These are phyloP conservation scores for Metschnikowia kofuensis DNA, from an alignment of 805 yeast genomes.

Conservation along the genomic window DNA sequence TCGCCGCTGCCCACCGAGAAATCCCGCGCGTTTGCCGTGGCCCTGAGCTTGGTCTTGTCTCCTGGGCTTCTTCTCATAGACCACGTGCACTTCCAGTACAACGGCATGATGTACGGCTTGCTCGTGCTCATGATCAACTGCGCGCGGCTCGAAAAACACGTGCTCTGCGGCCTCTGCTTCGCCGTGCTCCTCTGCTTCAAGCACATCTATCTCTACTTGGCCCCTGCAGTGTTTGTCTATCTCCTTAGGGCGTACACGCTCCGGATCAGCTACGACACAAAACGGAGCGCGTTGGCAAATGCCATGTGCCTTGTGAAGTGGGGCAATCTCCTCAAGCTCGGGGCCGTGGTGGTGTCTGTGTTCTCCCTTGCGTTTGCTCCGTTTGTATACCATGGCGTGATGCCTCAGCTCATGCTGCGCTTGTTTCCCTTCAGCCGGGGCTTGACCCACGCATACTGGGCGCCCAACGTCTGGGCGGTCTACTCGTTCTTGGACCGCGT, in stretches of 20 bases:
- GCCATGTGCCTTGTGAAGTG: conserved; percentile 46
- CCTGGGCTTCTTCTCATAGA: conserved; percentile 92
- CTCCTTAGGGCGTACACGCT: conserved; percentile 73
- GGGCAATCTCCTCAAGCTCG: conserved; percentile 60
- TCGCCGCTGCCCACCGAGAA: conserved; percentile 37
- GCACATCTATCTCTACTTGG: conserved; percentile 87
- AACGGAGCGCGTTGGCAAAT: conserved; percentile 23
- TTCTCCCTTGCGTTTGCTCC: conserved; percentile 77
- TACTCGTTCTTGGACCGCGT: conserved; percentile 81
- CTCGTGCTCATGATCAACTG: conserved; percentile 69
- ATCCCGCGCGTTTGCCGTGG: conserved; percentile 65
- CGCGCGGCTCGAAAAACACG: conserved; percentile 56
- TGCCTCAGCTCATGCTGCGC: conserved; percentile 64
- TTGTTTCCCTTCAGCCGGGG: conserved; percentile 94
- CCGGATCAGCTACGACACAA: conserved; percentile 32
- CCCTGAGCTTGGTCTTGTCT: conserved; percentile 76
- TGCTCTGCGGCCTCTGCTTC: conserved; percentile 67
- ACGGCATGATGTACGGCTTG: conserved; percentile 88
- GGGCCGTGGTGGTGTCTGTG: conserved; percentile 56
- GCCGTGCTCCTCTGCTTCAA: conserved; percentile 83
- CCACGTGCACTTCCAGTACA: conserved; percentile 96
- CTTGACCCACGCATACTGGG: conserved; percentile 98
- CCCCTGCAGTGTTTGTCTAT: conserved; percentile 89
- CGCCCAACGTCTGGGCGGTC: conserved; percentile 96
- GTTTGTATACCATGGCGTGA: conserved; percentile 56